phyloP scores from a whole-genome alignment of 805 yeast genomes.

The Wickerhamomyces pijperi region DNA sequence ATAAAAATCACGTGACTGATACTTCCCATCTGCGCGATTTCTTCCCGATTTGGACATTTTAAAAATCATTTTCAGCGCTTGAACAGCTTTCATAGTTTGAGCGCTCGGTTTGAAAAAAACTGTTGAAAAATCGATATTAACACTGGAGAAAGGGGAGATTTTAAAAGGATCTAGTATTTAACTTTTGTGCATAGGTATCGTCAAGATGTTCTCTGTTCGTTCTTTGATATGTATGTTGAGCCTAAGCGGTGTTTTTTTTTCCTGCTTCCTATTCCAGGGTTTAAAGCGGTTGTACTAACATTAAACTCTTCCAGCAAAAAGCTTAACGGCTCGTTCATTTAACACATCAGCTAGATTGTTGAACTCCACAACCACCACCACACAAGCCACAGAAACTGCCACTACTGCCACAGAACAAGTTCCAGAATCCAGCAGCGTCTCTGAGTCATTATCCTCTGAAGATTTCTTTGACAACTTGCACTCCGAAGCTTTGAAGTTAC shows the following conservation, averaged over 20 bases:
- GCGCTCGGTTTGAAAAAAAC: not conserved
- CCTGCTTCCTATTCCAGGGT: too few species aligned
- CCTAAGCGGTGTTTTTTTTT: too few species aligned
- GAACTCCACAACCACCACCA: not conserved
- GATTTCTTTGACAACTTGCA: conserved; percentile 13
- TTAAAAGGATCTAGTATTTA: not conserved
- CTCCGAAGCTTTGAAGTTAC: conserved; percentile 10
- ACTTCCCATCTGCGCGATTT: too few species aligned
- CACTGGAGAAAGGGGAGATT: not conserved
- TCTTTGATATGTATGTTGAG: not conserved
- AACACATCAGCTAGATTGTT: not conserved
- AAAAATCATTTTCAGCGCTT: too few species aligned
- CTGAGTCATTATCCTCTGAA: conserved; percentile 2
- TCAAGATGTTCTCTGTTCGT: not conserved
- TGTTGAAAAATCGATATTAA: not conserved
- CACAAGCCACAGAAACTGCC: not conserved
- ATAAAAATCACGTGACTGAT: too few species aligned
- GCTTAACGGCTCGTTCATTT: not conserved
- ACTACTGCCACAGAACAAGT: not conserved
- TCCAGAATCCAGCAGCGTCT: not conserved
- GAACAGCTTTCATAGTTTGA: too few species aligned
- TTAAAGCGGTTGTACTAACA: not conserved
- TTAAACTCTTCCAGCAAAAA: not conserved
- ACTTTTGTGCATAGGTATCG: not conserved
- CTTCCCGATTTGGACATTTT: too few species aligned